Base-by-base conservation (phyloP, 1,139 yeast genomes). In the Yamadazyma membranifaciens region DNA sequence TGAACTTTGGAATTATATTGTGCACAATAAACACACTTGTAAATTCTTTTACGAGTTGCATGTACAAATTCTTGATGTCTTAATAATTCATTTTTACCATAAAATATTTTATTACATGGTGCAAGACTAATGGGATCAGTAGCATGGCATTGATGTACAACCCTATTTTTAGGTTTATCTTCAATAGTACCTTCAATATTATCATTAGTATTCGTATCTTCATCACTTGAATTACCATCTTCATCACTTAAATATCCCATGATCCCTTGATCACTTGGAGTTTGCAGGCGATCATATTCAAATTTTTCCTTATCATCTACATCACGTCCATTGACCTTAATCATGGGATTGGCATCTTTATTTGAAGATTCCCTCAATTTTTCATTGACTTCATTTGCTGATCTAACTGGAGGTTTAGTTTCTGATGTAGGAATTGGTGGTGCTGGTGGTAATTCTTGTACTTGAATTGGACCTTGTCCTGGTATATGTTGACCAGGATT, bases 21-120 rank as follows among this genome's bases (percentile, higher is more conserved):
- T n/a, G 66, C 54, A 49, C 78, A 72, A 43, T 69, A 71, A 9
- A 67, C 57, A 49, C 78, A 72, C 46, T 67, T 66, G 54, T 66
- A 72, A 9, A 71, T 65, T 44, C 65, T 67, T 54, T 70, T 71
- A 39, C 66, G 62, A 15, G 75, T 68, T 12, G 76, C 77, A 55
- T 72, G 78, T 16, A 70, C 76, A 56, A 69, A 70, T 45, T 71
- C 76, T 49, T 72, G 75, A 51, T 72, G 78, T 42, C 76, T 57
- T 33, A 67, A 55, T 29, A 72, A 58, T 47, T 71, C 77, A 47
- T 69, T 71, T 44, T 67, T 70, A 9, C 78, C 77, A 45, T 71
- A 69, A 43, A 72, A 72, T 2, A 69, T 65, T 50, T 71, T 71
- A 31, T 62, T 51, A 45, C 78, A 72, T 33, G 65, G 62, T 15